phyloP scores from a whole-genome alignment of 768 basidiomycete species.

The Dendrothele bispora region DNA sequence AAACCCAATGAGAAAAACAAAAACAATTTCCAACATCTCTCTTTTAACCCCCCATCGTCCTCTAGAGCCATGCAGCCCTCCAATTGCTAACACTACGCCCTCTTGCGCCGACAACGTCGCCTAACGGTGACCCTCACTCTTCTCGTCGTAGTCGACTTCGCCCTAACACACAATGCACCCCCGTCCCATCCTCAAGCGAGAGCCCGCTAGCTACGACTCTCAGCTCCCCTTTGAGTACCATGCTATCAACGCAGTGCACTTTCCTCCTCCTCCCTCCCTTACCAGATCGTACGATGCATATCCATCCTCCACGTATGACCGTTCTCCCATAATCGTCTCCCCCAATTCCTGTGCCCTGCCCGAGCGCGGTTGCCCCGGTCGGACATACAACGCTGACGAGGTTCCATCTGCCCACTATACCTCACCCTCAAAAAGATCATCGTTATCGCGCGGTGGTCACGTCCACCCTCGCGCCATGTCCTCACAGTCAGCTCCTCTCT shows the following conservation, averaged over 20 bases:
- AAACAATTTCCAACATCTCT: no score
- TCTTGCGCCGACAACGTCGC: conserved; percentile 3
- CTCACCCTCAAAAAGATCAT: background rate
- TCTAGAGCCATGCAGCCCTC: conserved; percentile 2
- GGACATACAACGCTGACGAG: conserved; percentile 59
- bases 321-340: conserved; percentile 72
- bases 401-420: conserved; percentile 1
- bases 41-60: conserved; percentile 8
- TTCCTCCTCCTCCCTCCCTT: conserved; percentile 53
- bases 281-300: conserved; percentile 51
- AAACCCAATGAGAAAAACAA: no score
- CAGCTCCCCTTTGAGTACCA: conserved; percentile 22
- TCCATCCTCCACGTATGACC: conserved; percentile 68
- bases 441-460: conserved; percentile 2
- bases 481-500: background rate
- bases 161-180: conserved; percentile 30
- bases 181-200: conserved; percentile 61
- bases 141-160: conserved; percentile 4
- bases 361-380: conserved; percentile 74
- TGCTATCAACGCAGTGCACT: conserved; percentile 42
- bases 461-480: conserved; percentile 6
- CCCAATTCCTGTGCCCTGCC: conserved; percentile 77
- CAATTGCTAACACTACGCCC: conserved; percentile 4
- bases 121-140: no score
- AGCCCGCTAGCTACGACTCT: conserved; percentile 20